A percentile compares a stretch with the other conserved stretches of the same genome.
These are phyloP conservation scores for Sclerotinia minor DNA, from an alignment of 2,329 filamentous ascomycete genomes.

Conservation along the genomic window DNA sequence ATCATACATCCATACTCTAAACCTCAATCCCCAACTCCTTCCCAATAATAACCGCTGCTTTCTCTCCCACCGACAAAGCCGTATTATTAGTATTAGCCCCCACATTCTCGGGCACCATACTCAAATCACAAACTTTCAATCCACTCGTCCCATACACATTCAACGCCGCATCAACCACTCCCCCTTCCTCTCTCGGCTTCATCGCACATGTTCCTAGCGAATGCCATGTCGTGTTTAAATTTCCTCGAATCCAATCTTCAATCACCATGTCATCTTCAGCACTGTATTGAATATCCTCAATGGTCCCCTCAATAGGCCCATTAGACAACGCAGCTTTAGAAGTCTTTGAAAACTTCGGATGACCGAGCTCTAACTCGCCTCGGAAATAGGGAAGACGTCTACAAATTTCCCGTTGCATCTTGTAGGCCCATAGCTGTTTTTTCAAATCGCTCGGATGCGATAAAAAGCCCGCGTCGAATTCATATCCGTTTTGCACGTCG, in stretches of 20 bases:
- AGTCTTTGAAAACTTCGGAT: constrained; percentile 48
- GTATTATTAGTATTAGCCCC: constrained; percentile 51
- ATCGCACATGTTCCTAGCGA: constrained; percentile 46
- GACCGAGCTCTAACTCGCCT: constrained; percentile 47
- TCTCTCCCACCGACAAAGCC: constrained; percentile 47
- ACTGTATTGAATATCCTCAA: constrained; percentile 45
- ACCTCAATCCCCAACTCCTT: constrained; percentile 43
- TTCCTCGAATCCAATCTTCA: constrained; percentile 47
- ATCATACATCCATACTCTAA: constrained; percentile 13
- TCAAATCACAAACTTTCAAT: constrained; percentile 48
- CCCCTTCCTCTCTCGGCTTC: constrained; percentile 42
- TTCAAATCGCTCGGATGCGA: constrained; percentile 57
- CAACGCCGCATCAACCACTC: constrained; percentile 45
- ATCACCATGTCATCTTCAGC: constrained; percentile 43
- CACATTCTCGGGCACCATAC: constrained; percentile 43
- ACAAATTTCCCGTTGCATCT: constrained; percentile 61
- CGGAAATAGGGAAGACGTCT: constrained; percentile 55
- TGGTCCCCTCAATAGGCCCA: constrained; percentile 31
- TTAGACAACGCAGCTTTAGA: constrained; percentile 45
- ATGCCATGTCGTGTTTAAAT: constrained; percentile 46
- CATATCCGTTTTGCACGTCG: constrained; percentile 47
- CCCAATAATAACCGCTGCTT: constrained; percentile 46
- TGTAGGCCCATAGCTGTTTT: constrained; percentile 63
- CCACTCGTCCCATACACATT: constrained; percentile 45
- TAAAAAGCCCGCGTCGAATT: constrained; percentile 61